Evolutionary conservation across 1,284 basidiomycete species (phyloP).

Genomic region (Cutaneotrichosporon spelunceum): DNA sequence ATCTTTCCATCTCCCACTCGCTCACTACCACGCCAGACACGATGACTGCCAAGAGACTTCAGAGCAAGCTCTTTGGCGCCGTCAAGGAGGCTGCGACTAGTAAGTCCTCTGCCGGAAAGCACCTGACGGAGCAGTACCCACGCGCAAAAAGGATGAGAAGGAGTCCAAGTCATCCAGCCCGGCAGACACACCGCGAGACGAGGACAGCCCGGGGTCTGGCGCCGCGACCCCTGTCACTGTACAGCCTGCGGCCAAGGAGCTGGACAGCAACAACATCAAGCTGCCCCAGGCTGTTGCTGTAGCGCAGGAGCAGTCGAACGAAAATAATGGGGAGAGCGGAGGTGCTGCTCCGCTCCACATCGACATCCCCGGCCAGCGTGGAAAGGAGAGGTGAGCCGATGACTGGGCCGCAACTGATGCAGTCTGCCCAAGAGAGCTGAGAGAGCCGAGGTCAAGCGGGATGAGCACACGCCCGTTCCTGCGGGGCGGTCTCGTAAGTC

Average conservation of each 20-base stretch:
- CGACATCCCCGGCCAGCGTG: constrained; percentile 69
- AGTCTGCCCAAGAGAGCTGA: constrained; percentile 16
- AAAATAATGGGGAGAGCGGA: constrained; percentile 10
- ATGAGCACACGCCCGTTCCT: neutral
- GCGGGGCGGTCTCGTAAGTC: neutral
- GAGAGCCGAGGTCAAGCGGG: constrained; percentile 8
- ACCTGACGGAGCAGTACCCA: constrained; percentile 1
- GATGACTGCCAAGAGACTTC: constrained; percentile 61
- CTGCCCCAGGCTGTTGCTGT: constrained; percentile 36
- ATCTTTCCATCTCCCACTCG: neutral
- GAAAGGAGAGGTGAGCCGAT: constrained; percentile 38
- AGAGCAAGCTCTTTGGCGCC: constrained; percentile 68
- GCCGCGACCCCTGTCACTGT: constrained; percentile 9
- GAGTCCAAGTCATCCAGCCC: neutral
- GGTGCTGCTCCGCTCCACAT: constrained; percentile 60
- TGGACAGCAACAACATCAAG: no score
- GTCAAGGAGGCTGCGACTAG: constrained; percentile 15
- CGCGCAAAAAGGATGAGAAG: neutral
- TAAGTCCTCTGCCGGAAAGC: constrained; percentile 2
- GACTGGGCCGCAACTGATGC: neutral
- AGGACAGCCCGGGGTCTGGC: constrained; percentile 24
- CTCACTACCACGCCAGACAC: neutral
- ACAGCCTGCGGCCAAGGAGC: constrained; percentile 10
- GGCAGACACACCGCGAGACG: neutral
- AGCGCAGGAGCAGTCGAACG: neutral